Evolutionary conservation across 2,329 filamentous ascomycete species (phyloP).

Genomic region (Colletotrichum simmondsii): DNA sequence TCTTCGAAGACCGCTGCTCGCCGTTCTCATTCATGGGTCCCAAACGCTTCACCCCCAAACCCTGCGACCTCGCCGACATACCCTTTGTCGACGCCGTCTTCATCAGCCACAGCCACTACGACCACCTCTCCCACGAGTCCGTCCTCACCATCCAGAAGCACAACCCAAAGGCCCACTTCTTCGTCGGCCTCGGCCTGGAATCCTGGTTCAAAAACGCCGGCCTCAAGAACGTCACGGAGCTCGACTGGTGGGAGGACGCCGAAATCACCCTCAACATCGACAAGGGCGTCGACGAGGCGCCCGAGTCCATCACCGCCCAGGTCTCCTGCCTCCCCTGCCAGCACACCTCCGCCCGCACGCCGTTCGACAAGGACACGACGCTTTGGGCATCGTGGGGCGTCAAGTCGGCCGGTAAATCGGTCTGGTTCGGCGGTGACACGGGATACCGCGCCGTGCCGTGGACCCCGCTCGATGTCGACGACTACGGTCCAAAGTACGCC

Average conservation of each 20-base stretch:
- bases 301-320: constrained; percentile 72
- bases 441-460: constrained; percentile 85
- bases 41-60: constrained; percentile 80
- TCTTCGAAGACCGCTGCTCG: constrained; percentile 88
- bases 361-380: constrained; percentile 78
- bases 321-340: constrained; percentile 87
- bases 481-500: constrained; percentile 75
- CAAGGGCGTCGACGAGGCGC: constrained; percentile 39
- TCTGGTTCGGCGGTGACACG: constrained; percentile 92
- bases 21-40: constrained; percentile 78
- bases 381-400: constrained; percentile 93
- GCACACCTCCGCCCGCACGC: constrained; percentile 77
- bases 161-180: constrained; percentile 86
- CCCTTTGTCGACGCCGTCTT: constrained; percentile 81
- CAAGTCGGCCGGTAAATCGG: constrained; percentile 76
- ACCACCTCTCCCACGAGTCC: constrained; percentile 85
- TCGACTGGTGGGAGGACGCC: constrained; percentile 95
- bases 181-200: constrained; percentile 85
- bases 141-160: constrained; percentile 76
- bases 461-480: constrained; percentile 70
- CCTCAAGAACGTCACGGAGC: constrained; percentile 82
- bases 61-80: constrained; percentile 82
- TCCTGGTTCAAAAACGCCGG: constrained; percentile 81
- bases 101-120: constrained; percentile 93
- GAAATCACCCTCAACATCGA: constrained; percentile 72